These are phyloP conservation scores for Rhizopus delemar DNA, from an alignment of 371 early-diverging fungal species.

Conservation along the genomic window DNA sequence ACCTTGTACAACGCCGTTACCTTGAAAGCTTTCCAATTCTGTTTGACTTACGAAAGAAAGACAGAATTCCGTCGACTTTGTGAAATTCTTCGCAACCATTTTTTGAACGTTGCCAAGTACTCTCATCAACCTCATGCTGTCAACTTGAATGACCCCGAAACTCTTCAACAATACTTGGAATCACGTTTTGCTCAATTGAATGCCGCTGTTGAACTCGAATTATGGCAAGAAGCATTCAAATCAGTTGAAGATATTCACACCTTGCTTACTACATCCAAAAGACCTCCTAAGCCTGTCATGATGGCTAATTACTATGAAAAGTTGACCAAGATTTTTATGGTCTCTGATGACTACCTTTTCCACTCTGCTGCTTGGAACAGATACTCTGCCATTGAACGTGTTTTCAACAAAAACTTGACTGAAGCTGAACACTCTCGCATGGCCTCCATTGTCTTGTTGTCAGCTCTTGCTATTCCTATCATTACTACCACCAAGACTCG, in stretches of 20 bases:
- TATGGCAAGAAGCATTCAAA: conserved; percentile 98
- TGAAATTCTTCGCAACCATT: conserved; percentile 94
- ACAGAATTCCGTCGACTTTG: conserved; percentile 97
- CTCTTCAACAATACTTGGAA: conserved; percentile 93
- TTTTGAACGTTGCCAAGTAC: conserved; percentile 88
- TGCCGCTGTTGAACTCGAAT: conserved; percentile 92
- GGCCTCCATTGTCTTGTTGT: conserved; percentile 89
- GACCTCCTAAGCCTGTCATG: conserved; percentile 88
- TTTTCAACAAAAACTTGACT: conserved; percentile 68
- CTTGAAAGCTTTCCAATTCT: conserved; percentile 94
- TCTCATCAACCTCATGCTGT: conserved; percentile 90
- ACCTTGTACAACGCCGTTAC: conserved; percentile 89
- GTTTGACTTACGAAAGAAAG: conserved; percentile 91
- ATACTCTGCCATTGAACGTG: conserved; percentile 82
- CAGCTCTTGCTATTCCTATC: conserved; percentile 90
- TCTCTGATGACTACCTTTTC: conserved; percentile 95
- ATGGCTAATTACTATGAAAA: conserved; percentile 98
- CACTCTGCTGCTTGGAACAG: conserved; percentile 96
- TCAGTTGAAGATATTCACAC: conserved; percentile 97
- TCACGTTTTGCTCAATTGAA: conserved; percentile 94
- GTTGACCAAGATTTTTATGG: conserved; percentile 92
- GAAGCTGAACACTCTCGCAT: conserved; percentile 77
- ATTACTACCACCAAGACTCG: conserved; percentile 80
- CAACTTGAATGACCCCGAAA: conserved; percentile 94
- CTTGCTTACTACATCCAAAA: conserved; percentile 87